A percentile compares a stretch with the other conserved stretches of the same genome.
phyloP scores from a whole-genome alignment of 805 yeast genomes.

The Metschnikowia rubicola region DNA sequence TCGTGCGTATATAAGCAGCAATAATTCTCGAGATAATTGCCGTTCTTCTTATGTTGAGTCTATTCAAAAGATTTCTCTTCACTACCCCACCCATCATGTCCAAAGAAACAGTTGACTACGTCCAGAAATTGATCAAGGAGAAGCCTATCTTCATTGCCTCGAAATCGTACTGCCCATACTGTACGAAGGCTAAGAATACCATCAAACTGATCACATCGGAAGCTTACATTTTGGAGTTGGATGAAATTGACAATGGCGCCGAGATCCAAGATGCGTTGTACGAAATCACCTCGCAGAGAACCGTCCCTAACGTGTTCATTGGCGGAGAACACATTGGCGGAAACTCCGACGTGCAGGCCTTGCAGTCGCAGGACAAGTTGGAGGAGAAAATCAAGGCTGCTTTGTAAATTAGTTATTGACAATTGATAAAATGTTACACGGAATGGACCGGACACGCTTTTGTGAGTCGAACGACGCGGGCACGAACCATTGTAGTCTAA shows the following conservation, averaged over 20 bases:
- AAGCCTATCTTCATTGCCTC: constrained; percentile 73
- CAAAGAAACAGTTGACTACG: constrained; percentile 53
- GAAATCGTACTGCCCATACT: constrained; percentile 32
- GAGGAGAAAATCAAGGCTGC: constrained; percentile 29
- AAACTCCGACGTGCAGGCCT: constrained; percentile 78
- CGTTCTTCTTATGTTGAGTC: constrained; percentile 7
- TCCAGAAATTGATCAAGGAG: constrained; percentile 58
- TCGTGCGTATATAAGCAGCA: not conserved
- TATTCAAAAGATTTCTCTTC: constrained; percentile 15
- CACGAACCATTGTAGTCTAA: too few species aligned
- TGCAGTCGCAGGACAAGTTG: constrained; percentile 61
- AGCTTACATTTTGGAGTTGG: constrained; percentile 40
- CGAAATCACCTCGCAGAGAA: constrained; percentile 79
- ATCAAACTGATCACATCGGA: constrained; percentile 25
- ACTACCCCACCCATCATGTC: constrained; percentile 50
- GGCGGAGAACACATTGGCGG: constrained; percentile 95
- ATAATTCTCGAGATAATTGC: constrained; percentile 3
- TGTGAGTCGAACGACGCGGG: too few species aligned
- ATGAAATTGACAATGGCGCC: constrained; percentile 24
- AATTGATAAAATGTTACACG: too few species aligned
- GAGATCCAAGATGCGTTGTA: constrained; percentile 28
- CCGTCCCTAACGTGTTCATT: constrained; percentile 92
- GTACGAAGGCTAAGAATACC: constrained; percentile 24
- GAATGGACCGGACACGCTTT: too few species aligned
- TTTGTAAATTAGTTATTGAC: constrained; percentile 7